A percentile compares a stretch with the other conserved stretches of the same genome.
phyloP scores from a whole-genome alignment of 129 eudicot genomes.

The Solidago caesia region DNA sequence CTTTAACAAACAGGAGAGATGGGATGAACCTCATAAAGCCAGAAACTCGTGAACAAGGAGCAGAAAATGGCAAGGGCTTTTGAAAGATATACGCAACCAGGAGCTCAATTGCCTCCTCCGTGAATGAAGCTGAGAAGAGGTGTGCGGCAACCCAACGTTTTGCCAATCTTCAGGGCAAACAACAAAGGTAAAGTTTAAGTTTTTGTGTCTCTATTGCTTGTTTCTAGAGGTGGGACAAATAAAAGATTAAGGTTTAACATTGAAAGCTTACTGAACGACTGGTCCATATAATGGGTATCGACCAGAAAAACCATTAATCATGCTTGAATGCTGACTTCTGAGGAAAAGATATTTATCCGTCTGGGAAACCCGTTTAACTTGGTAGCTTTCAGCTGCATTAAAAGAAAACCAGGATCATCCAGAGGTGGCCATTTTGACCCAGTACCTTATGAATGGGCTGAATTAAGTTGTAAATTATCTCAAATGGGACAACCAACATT shows the following conservation, averaged over 20 bases:
- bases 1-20: neutral
- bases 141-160: slow-evolving; percentile 96
- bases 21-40: slow-evolving; percentile 72
- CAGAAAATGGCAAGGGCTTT: slow-evolving; percentile 67
- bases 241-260: neutral
- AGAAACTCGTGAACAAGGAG: slow-evolving; percentile 74
- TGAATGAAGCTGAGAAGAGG: slow-evolving; percentile 67
- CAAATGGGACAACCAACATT: neutral
- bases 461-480: neutral
- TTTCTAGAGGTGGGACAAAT: slow-evolving; percentile 4
- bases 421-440: neutral
- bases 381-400: slow-evolving; percentile 47
- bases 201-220: slow-evolving; percentile 1
- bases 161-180: slow-evolving; percentile 54
- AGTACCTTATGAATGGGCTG: neutral
- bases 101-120: slow-evolving; percentile 80
- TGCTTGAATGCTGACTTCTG: slow-evolving; percentile 83
- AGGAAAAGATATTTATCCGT: slow-evolving; percentile 64
- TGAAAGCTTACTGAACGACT: slow-evolving; percentile 61
- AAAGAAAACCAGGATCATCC: slow-evolving; percentile 1
- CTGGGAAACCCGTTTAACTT: slow-evolving; percentile 58
- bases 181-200: slow-evolving; percentile 7
- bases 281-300: slow-evolving; percentile 78
- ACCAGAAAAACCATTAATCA: slow-evolving; percentile 87
- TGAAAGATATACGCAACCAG: slow-evolving; percentile 75